Base-by-base conservation (phyloP, 1,139 yeast genomes). In the Pneumocystis murina region DNA sequence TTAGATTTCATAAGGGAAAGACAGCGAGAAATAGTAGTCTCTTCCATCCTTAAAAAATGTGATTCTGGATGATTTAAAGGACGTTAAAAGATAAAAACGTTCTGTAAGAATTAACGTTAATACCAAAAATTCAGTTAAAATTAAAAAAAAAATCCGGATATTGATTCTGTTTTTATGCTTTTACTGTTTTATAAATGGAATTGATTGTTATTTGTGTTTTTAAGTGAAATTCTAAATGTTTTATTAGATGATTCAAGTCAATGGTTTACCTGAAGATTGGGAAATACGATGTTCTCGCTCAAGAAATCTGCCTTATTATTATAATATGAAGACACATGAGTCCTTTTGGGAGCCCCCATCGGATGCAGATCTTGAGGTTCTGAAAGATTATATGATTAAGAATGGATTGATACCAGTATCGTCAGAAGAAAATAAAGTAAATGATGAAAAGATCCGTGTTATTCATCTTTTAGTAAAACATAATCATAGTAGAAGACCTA, bases 311-410 rank as follows among this genome's bases (percentile, higher is more conserved):
- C 96, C 92, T 66, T 92, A 92, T 76, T 92, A 79, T 75, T 66
- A 61, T 61, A 63, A 66, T 43, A 61, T 64, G 10, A 59, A 60
- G 38, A 63, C 67, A 1, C 40, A 62, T 24, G 85, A 85, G 71
- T 86, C 96, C 0, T 80, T 84, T 54, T 92, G 98, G 98, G 94
- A 86, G 66, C 86, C 96, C 2, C 98, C 98, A 7, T 82, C 78
- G 64, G 96, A 92, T 8, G 84, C 95, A 2, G 88, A 92, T 70
- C 74, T 80, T 24, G 83, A 75, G 1, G 78, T 79, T 68, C 78
- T 92, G 65, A 79, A 81, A 62, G 77, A 76, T 17, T 88, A 87
- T 75, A 75, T 86, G 68, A 75, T 75, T 55, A 57, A 55, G 48
- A 69, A 70, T 65, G 67, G 72, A 17, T 67, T 69, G 59, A 61